Percentiles rank a stretch among this genome's conserved stretches.
phyloP scores from a whole-genome alignment of 2,329 filamentous ascomycete species.

The Colletotrichum sublineola region DNA sequence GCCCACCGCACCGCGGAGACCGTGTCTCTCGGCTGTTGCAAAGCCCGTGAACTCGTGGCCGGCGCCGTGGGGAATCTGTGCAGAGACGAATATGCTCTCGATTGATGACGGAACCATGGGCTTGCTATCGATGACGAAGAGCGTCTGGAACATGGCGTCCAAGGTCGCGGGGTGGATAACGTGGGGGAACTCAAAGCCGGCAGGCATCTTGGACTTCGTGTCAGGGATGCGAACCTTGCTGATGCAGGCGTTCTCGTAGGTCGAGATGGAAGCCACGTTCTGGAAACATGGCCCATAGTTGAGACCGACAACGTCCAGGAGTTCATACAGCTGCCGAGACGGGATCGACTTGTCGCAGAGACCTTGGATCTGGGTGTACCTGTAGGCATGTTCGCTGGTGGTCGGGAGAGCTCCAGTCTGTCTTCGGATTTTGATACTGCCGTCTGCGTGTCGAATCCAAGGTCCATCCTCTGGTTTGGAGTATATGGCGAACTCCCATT shows the following conservation, averaged over 20 bases:
- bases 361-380: conserved; percentile 45
- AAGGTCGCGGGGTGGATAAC: conserved; percentile 70
- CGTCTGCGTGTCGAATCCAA: conserved; percentile 40
- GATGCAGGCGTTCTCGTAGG: conserved; percentile 51
- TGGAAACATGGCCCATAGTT: conserved; percentile 65
- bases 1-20: conserved; percentile 56
- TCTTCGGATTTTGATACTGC: conserved; percentile 43
- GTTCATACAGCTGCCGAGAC: conserved; percentile 64
- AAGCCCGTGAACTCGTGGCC: conserved; percentile 57
- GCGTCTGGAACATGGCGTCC: conserved; percentile 68
- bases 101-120: conserved; percentile 65
- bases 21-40: conserved; percentile 53
- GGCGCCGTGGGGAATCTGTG: conserved; percentile 50
- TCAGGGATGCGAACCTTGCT: conserved; percentile 60
- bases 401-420: neutral
- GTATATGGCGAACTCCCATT: conserved; percentile 60
- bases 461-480: conserved; percentile 56
- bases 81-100: conserved; percentile 61
- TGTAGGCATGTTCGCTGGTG: conserved; percentile 32
- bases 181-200: conserved; percentile 65
- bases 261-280: conserved; percentile 57
- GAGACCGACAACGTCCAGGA: conserved; percentile 64
- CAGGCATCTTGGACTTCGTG: conserved; percentile 66
- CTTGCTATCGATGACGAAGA: conserved; percentile 59
- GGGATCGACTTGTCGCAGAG: conserved; percentile 52